Percentiles rank a stretch among this genome's conserved stretches.
These are phyloP conservation scores for Penicillium sclerotigenum DNA, from an alignment of 2,329 filamentous ascomycete species.

Conservation along the genomic window DNA sequence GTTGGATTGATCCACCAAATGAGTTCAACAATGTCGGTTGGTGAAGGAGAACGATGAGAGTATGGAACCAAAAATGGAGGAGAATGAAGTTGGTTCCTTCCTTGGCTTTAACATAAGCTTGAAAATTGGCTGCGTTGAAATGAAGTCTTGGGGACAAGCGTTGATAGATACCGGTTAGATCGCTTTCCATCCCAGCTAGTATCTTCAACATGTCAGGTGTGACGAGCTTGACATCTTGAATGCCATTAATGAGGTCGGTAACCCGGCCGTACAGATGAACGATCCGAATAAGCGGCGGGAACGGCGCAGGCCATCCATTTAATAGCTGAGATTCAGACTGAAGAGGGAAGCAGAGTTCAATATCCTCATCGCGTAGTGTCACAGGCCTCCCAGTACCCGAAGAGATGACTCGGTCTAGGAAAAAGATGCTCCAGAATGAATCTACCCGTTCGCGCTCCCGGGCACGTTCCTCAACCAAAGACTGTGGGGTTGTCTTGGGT, in stretches of 20 bases:
- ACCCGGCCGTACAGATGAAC: constrained; percentile 82
- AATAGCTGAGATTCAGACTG: constrained; percentile 51
- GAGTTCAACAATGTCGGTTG: constrained; percentile 79
- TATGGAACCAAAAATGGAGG: constrained; percentile 85
- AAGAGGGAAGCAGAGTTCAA: constrained; percentile 69
- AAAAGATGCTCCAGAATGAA: constrained; percentile 87
- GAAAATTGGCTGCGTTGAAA: constrained; percentile 84
- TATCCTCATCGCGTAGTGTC: constrained; percentile 78
- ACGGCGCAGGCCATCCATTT: constrained; percentile 71
- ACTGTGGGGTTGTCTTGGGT: constrained; percentile 33
- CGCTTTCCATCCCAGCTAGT: constrained; percentile 73
- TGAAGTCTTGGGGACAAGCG: constrained; percentile 70
- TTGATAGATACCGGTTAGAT: constrained; percentile 72
- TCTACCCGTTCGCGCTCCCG: constrained; percentile 79
- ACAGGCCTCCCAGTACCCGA: constrained; percentile 82
- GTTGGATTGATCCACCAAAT: constrained; percentile 66
- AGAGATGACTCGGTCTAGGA: constrained; percentile 82
- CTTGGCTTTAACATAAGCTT: constrained; percentile 73
- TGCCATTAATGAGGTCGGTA: constrained; percentile 79
- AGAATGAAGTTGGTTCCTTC: constrained; percentile 85
- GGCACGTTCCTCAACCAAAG: constrained; percentile 55
- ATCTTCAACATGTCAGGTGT: constrained; percentile 70
- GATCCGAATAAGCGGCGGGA: constrained; percentile 76
- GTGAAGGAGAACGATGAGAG: constrained; percentile 78
- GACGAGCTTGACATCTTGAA: constrained; percentile 69